These are phyloP conservation scores for Forsythia suspensa DNA, from an alignment of 257 asterid genomes.

Conservation along the genomic window DNA sequence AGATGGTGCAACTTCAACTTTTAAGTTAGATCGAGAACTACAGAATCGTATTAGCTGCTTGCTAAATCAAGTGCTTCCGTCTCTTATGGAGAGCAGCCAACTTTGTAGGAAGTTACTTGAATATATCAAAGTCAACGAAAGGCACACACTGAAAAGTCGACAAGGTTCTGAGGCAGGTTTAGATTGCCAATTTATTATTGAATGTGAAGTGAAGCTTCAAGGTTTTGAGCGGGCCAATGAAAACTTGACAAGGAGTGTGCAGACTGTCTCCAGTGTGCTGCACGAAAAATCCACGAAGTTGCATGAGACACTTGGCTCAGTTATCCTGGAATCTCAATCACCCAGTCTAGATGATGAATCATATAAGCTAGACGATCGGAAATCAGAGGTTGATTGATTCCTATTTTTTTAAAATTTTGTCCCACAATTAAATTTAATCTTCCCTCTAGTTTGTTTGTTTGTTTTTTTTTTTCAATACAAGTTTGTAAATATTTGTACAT, in stretches of 20 bases:
- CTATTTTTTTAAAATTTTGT: not conserved
- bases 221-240: constrained; percentile 79
- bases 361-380: constrained; percentile 30
- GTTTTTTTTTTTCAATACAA: not conserved
- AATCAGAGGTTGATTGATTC: constrained; percentile 55
- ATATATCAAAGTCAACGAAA: constrained; percentile 45
- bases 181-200: constrained; percentile 65
- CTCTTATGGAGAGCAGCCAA: constrained; percentile 66
- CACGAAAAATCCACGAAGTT: constrained; percentile 46
- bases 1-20: constrained; percentile 67
- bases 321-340: constrained; percentile 24
- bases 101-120: constrained; percentile 73
- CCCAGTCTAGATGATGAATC: constrained; percentile 32
- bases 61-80: constrained; percentile 73
- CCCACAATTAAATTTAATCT: not conserved
- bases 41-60: constrained; percentile 68
- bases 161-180: constrained; percentile 33
- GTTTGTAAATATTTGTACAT: constrained; percentile 18
- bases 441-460: not conserved
- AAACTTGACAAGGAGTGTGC: constrained; percentile 51
- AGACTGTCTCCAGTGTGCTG: constrained; percentile 50
- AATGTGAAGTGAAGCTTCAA: constrained; percentile 88
- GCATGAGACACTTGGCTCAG: constrained; percentile 39
- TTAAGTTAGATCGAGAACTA: constrained; percentile 80
- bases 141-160: constrained; percentile 38